Percentiles rank a stretch among this genome's conserved stretches.
Evolutionary conservation across 108 stramenopile species (phyloP).

Genomic region (Skeletonema tropicum): DNA sequence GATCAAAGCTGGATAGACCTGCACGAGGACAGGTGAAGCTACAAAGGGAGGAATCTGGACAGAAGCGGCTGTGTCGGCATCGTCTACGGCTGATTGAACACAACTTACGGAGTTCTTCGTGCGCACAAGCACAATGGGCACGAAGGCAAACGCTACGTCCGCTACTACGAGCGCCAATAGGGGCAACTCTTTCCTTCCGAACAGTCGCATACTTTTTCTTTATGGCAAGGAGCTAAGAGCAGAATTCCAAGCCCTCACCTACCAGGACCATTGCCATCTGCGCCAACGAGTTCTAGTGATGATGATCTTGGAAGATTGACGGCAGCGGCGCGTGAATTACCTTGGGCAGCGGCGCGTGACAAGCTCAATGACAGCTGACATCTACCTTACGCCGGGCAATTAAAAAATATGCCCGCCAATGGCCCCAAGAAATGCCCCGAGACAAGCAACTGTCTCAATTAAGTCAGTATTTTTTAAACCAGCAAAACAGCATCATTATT

Average conservation of each 20-base stretch:
- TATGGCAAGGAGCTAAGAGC: background rate
- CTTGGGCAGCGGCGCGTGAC: too few relatives aligned
- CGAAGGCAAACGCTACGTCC: background rate
- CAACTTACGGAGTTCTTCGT: background rate
- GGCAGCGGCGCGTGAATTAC: too few relatives aligned
- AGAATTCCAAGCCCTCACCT: background rate
- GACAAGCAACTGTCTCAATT: too few relatives aligned
- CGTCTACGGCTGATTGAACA: slow-evolving; percentile 6
- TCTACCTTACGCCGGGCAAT: too few relatives aligned
- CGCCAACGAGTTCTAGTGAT: too few relatives aligned
- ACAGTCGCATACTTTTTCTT: background rate
- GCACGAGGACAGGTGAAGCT: slow-evolving; percentile 59
- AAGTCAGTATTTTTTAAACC: too few relatives aligned
- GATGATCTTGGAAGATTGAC: too few relatives aligned
- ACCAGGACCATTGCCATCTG: too few relatives aligned
- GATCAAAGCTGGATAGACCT: slow-evolving; percentile 64
- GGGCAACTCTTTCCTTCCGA: background rate
- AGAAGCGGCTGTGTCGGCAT: background rate
- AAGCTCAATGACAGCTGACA: too few relatives aligned
- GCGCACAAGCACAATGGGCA: background rate
- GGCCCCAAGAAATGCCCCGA: too few relatives aligned
- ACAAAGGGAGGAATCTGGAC: slow-evolving; percentile 31
- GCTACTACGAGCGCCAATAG: background rate
- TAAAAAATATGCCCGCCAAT: too few relatives aligned
- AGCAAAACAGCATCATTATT: too few relatives aligned